A percentile compares a stretch with the other conserved stretches of the same genome.
phyloP scores from a whole-genome alignment of 176 grass and related monocot genomes.

The Elymus sibiricus region DNA sequence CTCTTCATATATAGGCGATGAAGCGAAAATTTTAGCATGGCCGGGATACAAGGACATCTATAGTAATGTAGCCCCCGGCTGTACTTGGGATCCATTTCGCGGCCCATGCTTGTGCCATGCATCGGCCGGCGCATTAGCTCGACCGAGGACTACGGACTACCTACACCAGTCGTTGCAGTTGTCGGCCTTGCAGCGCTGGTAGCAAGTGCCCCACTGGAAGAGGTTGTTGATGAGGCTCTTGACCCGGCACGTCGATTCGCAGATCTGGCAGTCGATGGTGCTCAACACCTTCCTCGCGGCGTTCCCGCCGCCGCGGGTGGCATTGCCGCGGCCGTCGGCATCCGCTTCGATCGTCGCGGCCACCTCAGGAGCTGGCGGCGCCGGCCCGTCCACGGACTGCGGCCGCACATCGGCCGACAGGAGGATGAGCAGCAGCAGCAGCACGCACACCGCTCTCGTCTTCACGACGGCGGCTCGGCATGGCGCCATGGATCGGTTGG shows the following conservation, averaged over 20 bases:
- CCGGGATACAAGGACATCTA: too few species aligned
- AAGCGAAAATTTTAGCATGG: too few species aligned
- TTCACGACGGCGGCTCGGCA: background rate
- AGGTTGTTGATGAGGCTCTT: constrained; percentile 57
- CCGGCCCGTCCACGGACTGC: background rate
- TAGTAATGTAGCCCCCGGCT: too few species aligned
- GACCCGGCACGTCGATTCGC: constrained; percentile 49
- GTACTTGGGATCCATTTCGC: background rate
- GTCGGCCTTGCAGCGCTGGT: constrained; percentile 41
- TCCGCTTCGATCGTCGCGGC: constrained; percentile 11
- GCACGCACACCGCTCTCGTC: background rate
- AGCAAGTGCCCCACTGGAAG: constrained; percentile 55
- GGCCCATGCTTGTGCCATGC: background rate
- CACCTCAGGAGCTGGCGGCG: background rate
- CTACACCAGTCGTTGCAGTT: constrained; percentile 60
- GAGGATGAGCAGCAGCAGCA: constrained; percentile 25
- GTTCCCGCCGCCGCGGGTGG: background rate
- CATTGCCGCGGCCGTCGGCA: background rate
- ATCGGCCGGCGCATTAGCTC: background rate
- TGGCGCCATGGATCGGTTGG: background rate
- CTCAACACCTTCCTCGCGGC: constrained; percentile 28
- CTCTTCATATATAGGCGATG: too few species aligned
- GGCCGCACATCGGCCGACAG: background rate
- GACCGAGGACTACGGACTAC: too few species aligned
- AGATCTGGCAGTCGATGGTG: constrained; percentile 57